Conservation (phyloP, 2,329 filamentous ascomycete genomes). For the Epichloe coenophiala region DNA sequence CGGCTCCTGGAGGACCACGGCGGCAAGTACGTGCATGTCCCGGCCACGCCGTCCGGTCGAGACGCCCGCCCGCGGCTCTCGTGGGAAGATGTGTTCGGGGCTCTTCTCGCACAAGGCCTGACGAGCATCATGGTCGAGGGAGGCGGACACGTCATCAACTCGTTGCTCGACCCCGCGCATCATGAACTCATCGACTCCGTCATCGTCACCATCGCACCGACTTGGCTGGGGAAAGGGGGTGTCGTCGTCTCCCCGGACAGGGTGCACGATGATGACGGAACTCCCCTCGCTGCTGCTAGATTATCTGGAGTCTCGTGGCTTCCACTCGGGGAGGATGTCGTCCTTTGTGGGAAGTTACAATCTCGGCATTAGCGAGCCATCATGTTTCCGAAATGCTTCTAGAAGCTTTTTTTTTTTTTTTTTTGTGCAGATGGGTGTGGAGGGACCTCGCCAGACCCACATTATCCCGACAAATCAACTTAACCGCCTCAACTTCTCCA, state of each 20-base stretch:
- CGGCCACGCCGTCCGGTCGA: constrained; percentile 18
- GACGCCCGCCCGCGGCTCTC: constrained; percentile 32
- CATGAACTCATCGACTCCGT: constrained; percentile 58
- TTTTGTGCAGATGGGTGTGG: no score
- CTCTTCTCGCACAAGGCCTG: constrained; percentile 46
- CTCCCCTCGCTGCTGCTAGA: constrained; percentile 46
- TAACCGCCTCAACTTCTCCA: no score
- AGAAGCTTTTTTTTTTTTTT: no score
- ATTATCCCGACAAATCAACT: no score
- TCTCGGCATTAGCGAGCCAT: neutral
- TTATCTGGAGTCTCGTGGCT: constrained; percentile 58
- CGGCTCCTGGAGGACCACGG: constrained; percentile 33
- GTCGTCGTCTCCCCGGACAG: constrained; percentile 66
- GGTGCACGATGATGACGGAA: constrained; percentile 33
- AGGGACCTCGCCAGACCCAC: no score
- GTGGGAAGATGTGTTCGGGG: constrained; percentile 52
- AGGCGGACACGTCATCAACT: constrained; percentile 70
- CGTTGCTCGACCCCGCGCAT: constrained; percentile 52
- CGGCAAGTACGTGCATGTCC: constrained; percentile 36
- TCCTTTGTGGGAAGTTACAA: constrained; percentile 57
- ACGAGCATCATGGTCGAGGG: constrained; percentile 86
- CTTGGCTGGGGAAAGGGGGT: constrained; percentile 74
- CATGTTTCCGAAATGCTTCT: no score
- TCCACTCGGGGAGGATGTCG: constrained; percentile 69
- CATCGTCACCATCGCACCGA: constrained; percentile 80